Evolutionary conservation across 805 yeast genomes (phyloP).

Genomic region (Cyberlindnera euphorbiae): DNA sequence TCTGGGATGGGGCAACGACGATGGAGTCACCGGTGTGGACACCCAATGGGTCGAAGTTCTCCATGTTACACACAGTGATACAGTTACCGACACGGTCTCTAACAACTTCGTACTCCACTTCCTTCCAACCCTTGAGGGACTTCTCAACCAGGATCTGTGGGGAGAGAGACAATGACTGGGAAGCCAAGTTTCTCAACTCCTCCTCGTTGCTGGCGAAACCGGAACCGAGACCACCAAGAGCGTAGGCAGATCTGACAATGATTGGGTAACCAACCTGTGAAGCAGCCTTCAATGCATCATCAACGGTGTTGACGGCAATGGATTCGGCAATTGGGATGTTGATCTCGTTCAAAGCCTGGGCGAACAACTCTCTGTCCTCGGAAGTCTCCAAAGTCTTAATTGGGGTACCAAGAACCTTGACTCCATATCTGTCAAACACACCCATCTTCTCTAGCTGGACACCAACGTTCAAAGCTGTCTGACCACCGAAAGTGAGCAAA

Average conservation of each 20-base stretch:
- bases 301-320: conserved; percentile 89
- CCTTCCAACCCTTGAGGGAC: conserved; percentile 98
- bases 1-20: conserved; percentile 98
- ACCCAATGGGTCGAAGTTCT: conserved; percentile 96
- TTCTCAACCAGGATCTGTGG: conserved; percentile 96
- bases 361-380: conserved; percentile 95
- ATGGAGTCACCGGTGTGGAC: conserved; percentile 99
- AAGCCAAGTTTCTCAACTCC: conserved; percentile 81
- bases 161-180: conserved; percentile 83
- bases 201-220: conserved; percentile 86
- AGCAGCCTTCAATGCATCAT: conserved; percentile 92
- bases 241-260: conserved; percentile 95
- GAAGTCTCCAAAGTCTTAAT: conserved; percentile 93
- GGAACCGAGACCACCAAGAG: conserved; percentile 96
- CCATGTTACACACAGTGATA: conserved; percentile 99
- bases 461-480: conserved; percentile 95
- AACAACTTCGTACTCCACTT: conserved; percentile 97
- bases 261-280: conserved; percentile 86
- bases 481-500: conserved; percentile 96
- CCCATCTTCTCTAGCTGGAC: conserved; percentile 94
- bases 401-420: conserved; percentile 96
- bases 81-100: conserved; percentile 95
- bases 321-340: conserved; percentile 96
- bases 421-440: conserved; percentile 81
- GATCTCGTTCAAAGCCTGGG: conserved; percentile 92